Conservation (phyloP, 495 filamentous ascomycete genomes). For the Parathielavia appendiculata region DNA sequence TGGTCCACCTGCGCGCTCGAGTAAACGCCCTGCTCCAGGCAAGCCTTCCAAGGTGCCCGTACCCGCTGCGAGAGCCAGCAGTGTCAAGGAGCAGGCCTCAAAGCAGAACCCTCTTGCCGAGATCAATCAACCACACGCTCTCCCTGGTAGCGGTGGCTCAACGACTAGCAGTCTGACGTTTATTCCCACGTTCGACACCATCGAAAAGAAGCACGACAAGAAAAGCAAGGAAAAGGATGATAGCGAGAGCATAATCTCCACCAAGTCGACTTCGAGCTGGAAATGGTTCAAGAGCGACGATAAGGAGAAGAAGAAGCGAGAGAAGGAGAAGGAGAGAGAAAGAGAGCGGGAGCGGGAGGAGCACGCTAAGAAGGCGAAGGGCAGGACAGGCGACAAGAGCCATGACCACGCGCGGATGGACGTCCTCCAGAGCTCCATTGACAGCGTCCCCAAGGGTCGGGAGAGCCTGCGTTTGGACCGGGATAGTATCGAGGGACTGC, state of each 20-base stretch:
- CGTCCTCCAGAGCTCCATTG: constrained; percentile 74
- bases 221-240: constrained; percentile 55
- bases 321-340: constrained; percentile 57
- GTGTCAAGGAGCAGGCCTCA: constrained; percentile 21
- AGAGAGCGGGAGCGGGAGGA: constrained; percentile 50
- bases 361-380: constrained; percentile 53
- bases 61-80: constrained; percentile 8
- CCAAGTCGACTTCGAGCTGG: constrained; percentile 89
- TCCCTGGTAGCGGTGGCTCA: constrained; percentile 61
- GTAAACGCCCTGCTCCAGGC: constrained; percentile 39
- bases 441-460: constrained; percentile 58
- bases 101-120: constrained; percentile 48
- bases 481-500: constrained; percentile 60
- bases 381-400: constrained; percentile 50
- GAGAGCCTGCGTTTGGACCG: constrained; percentile 80
- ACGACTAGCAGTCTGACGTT: constrained; percentile 77
- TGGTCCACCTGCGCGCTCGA: constrained; percentile 44
- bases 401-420: constrained; percentile 77
- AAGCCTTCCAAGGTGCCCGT: constrained; percentile 28
- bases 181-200: constrained; percentile 65
- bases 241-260: constrained; percentile 38
- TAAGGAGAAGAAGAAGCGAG: constrained; percentile 41
- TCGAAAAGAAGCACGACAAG: constrained; percentile 65
- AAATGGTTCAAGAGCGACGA: constrained; percentile 48
- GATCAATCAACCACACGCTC: constrained; percentile 56